Evolutionary conservation across 768 basidiomycete genomes (phyloP), one percentile per base, ranked within the genome.

Genomic region (Suillus clintonianus): DNA sequence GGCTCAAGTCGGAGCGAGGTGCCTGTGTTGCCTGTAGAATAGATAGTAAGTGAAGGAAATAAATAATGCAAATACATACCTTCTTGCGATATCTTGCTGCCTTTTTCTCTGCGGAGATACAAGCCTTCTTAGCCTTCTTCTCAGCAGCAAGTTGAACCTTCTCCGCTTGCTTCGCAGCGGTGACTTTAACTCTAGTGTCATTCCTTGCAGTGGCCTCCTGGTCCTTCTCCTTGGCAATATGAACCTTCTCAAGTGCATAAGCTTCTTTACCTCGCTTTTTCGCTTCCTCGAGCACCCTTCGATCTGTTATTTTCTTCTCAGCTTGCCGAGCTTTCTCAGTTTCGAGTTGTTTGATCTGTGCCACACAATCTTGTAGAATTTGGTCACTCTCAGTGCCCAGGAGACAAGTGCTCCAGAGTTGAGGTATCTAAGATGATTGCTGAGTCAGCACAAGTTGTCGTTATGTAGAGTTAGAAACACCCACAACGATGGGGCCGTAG

Each of bases 361-460:
- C 59, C 1, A 60, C 59, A 48, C 5, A n/a, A 30, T 60, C 59
- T 17, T 48, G 24, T 10, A 60, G 56, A 4, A 58, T 24, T 2
- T 36, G 37, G 17, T 47, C 11, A 9, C 36, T 39, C 3, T 57
- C 8, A 3, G 39, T 37, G 10, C 37, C 37, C 4, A 64, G 30
- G 37, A 55, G 22, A 48, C 62, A 73, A 9, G 67, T 62, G 14
- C 62, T 43, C 74, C 74, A 75, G 1, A 74, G 61, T 48, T 71
- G 68, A n/a, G n/a, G n/a, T n/a, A n/a, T n/a, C n/a, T n/a, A n/a
- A n/a, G n/a, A n/a, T n/a, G n/a, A n/a, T n/a, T n/a, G n/a, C n/a
- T n/a, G n/a, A n/a, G n/a, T n/a, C n/a, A n/a, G n/a, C n/a, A n/a
- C n/a, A n/a, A n/a, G n/a, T n/a, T n/a, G n/a, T n/a, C n/a, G n/a